phyloP scores from a whole-genome alignment of 257 asterid species.

The Solanum sparsipilum region DNA sequence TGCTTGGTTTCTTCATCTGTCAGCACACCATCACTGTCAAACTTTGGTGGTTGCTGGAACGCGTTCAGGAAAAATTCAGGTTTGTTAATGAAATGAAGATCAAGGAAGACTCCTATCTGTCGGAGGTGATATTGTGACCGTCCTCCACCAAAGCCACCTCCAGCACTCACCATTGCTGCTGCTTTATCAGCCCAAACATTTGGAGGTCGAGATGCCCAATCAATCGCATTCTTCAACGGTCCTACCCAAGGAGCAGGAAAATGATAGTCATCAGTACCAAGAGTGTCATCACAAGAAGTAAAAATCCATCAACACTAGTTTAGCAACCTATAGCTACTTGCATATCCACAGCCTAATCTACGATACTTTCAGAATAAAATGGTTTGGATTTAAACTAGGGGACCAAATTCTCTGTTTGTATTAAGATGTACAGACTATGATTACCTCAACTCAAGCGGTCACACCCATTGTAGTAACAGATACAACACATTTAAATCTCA shows the following conservation, averaged over 20 bases:
- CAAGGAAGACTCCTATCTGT: constrained; percentile 66
- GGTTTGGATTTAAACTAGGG: not conserved
- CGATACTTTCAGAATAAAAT: not conserved
- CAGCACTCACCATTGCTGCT: constrained; percentile 73
- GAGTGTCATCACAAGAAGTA: not conserved
- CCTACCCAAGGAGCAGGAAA: constrained; percentile 17
- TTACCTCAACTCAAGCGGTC: not conserved
- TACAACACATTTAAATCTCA: not conserved
- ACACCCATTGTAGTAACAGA: not conserved
- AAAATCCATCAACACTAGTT: not conserved
- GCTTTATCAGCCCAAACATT: constrained; percentile 76
- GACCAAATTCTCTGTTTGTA: not conserved
- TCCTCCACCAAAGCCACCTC: constrained; percentile 77
- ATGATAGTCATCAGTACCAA: not conserved
- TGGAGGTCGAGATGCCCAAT: constrained; percentile 90
- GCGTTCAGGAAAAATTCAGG: constrained; percentile 65
- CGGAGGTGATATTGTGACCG: constrained; percentile 82
- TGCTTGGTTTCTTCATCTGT: constrained; percentile 46
- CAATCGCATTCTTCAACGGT: constrained; percentile 79
- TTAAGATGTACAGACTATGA: not conserved
- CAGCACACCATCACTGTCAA: constrained; percentile 58
- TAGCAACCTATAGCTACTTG: not conserved
- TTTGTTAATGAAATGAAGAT: constrained; percentile 86
- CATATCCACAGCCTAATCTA: not conserved
- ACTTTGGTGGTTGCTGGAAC: constrained; percentile 54